Base-by-base conservation (phyloP, 2,329 filamentous ascomycete species). In the Talaromyces sp. region DNA sequence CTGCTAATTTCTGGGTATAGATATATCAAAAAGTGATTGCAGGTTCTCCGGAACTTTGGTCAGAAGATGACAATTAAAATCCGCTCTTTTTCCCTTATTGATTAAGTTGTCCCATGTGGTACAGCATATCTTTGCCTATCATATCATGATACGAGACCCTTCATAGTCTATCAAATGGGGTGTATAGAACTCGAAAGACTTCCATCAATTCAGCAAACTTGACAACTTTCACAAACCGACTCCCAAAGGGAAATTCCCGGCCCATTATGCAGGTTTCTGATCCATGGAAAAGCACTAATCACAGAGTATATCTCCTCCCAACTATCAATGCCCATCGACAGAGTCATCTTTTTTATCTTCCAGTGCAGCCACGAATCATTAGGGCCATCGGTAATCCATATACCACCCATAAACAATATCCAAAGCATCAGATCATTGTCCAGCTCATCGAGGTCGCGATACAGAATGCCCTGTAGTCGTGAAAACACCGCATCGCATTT, bases 331-430 rank as follows among this genome's bases (percentile, higher is more conserved):
- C 49, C 49, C 38, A 61, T n/a, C 5, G 22, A 54, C 3, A n/a
- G 22, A 22, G 64, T 58, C 10, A 62, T 27, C 7, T n/a, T 51
- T n/a, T 19, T 58, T n/a, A 65, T 61, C 43, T 38, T 65, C 19
- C 27, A 36, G 13, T 36, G 36, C 5, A 61, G 38, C 58, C 49
- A 60, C 3, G 22, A 58, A 38, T 54, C 40, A 36, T 56, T 29
- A 22, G 38, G 22, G 27, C 31, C 36, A 17, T 36, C 7, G 13
- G 15, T 29, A 27, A 54, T 65, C 64, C 64, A 65, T 8, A 65
- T 65, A 7, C 58, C 64, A n/a, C 58, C 64, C 15, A 65, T 54
- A 15, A 65, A 56, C n/a, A 61, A 19, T 27, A 65, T 29, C 64
- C 64, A 65, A n/a, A 65, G 49, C 19, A 58, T 22, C 25, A 62